Percentiles rank a stretch among this genome's conserved stretches.
phyloP scores from a whole-genome alignment of 2,329 filamentous ascomycete genomes.

The Fusarium papillatum region DNA sequence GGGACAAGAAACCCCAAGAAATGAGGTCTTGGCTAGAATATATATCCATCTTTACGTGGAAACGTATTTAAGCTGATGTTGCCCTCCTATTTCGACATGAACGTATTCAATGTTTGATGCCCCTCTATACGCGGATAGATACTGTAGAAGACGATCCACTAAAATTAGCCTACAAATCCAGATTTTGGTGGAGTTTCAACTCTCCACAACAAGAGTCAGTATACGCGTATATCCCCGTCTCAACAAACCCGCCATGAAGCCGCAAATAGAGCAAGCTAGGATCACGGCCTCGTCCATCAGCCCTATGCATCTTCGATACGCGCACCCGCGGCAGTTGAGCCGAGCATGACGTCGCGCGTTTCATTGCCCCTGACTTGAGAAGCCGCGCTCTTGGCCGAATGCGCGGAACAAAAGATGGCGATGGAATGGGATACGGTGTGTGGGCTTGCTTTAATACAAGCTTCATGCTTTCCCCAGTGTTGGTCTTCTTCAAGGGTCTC shows the following conservation, averaged over 20 bases:
- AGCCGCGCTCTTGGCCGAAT: neutral
- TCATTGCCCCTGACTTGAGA: neutral
- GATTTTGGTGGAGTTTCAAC: neutral
- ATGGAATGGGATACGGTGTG: neutral
- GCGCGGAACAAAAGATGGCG: neutral
- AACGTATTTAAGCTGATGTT: neutral
- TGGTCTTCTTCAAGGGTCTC: neutral
- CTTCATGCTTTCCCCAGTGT: neutral
- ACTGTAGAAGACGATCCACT: slow-evolving; percentile 6
- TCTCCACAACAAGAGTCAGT: neutral
- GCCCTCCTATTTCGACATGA: neutral
- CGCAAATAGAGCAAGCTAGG: neutral
- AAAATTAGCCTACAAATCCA: slow-evolving; percentile 8
- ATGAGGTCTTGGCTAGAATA: slow-evolving; percentile 11
- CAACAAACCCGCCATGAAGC: neutral
- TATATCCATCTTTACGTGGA: slow-evolving; percentile 30
- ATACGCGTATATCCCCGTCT: slow-evolving; percentile 32
- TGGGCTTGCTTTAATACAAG: neutral
- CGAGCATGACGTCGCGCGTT: neutral
- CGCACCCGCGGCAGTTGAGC: neutral
- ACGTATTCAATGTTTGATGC: slow-evolving; percentile 2
- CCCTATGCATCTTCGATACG: slow-evolving; percentile 12
- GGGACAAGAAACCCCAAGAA: neutral
- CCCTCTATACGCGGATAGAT: slow-evolving; percentile 29
- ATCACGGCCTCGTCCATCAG: slow-evolving; percentile 11